A percentile compares a stretch with the other conserved stretches of the same genome.
phyloP scores from a whole-genome alignment of 257 asterid species.

The Solanum peruvianum region DNA sequence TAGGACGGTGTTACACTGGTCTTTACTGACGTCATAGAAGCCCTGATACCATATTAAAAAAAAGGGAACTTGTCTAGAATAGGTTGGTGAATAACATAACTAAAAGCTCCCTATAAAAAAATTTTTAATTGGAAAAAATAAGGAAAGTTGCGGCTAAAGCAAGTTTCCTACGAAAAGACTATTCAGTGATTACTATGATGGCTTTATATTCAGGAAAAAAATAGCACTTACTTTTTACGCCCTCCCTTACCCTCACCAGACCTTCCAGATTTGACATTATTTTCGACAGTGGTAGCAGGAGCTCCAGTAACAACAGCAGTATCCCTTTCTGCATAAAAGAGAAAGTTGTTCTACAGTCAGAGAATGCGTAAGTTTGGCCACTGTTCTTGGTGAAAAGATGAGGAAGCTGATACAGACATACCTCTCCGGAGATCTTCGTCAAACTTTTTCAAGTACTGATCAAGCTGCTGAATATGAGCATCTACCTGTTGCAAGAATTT shows the following conservation, averaged over 20 bases:
- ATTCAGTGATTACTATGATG: background rate
- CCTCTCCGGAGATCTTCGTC: constrained; percentile 89
- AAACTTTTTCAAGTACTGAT: constrained; percentile 72
- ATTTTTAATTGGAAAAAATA: background rate
- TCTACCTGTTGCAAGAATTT: constrained; percentile 48
- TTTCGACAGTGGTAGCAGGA: constrained; percentile 39
- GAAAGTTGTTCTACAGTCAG: background rate
- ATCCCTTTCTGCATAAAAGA: constrained; percentile 61
- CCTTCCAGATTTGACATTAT: constrained; percentile 60
- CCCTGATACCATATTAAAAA: background rate
- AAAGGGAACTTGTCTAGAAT: background rate
- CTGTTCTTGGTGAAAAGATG: background rate
- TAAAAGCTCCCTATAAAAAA: background rate
- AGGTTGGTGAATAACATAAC: background rate
- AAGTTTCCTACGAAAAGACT: background rate
- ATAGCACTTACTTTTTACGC: constrained; percentile 63
- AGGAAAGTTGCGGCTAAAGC: background rate
- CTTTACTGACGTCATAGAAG: background rate
- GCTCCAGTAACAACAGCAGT: constrained; percentile 33
- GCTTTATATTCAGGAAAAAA: background rate
- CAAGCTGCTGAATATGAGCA: constrained; percentile 90
- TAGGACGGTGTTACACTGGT: background rate
- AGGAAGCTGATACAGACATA: constrained; percentile 11
- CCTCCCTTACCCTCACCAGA: constrained; percentile 83
- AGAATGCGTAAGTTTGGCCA: background rate